Evolutionary conservation across 83 land plant species (phyloP).

Genomic region (Thuja plicata): DNA sequence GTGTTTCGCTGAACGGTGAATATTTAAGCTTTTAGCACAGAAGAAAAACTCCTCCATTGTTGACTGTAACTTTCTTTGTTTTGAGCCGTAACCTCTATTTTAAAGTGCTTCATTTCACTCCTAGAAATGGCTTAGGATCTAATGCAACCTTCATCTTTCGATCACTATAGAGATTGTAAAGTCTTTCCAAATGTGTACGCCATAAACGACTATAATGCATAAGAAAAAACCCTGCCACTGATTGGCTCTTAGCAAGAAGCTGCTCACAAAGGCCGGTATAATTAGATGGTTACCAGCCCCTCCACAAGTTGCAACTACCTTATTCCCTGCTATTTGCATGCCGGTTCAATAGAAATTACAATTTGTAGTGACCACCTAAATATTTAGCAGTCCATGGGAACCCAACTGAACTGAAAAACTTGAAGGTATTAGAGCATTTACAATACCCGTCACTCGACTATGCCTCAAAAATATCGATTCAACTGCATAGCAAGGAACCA

Average conservation of each 20-base stretch:
- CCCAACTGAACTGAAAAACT: not conserved
- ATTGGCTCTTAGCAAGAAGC: no score
- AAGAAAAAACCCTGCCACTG: constrained; percentile 91
- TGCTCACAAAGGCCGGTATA: no score
- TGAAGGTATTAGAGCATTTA: not conserved
- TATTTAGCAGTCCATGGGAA: not conserved
- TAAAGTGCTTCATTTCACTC: no score
- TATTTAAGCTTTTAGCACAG: no score
- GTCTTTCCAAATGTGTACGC: constrained; percentile 66
- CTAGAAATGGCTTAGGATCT: constrained; percentile 77
- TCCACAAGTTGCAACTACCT: no score
- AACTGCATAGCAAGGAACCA: constrained; percentile 87
- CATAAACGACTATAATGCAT: constrained; percentile 67
- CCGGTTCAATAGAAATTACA: not conserved
- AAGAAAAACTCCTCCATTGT: no score
- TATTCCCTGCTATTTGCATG: no score
- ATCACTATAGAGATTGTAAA: constrained; percentile 54
- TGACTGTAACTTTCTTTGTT: no score
- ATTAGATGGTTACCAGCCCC: no score
- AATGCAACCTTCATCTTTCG: constrained; percentile 82
- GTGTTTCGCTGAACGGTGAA: no score
- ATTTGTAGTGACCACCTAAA: not conserved
- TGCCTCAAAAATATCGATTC: constrained; percentile 64
- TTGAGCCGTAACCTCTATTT: no score
- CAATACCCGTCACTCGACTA: not conserved